These are phyloP conservation scores for Microsporum ferrugineum DNA, from an alignment of 2,329 filamentous ascomycete species.

Conservation along the genomic window DNA sequence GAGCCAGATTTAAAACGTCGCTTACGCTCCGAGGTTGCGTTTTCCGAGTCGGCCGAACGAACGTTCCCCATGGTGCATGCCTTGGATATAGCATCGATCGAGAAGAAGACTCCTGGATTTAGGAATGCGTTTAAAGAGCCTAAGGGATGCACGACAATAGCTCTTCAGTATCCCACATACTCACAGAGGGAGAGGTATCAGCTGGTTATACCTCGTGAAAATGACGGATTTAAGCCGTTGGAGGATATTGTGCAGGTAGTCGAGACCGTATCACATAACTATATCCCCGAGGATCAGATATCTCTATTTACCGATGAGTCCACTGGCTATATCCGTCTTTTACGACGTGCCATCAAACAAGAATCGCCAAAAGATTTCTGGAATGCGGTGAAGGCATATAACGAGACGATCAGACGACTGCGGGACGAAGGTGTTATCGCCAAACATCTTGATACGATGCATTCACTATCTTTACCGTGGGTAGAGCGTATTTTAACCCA, in stretches of 20 bases:
- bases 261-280: constrained; percentile 59
- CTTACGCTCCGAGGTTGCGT: constrained; percentile 36
- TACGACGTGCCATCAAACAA: constrained; percentile 62
- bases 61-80: constrained; percentile 39
- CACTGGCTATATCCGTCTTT: constrained; percentile 61
- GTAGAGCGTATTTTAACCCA: constrained; percentile 75
- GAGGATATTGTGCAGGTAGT: constrained; percentile 62
- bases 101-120: constrained; percentile 38
- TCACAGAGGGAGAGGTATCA: constrained; percentile 62
- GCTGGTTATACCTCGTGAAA: constrained; percentile 66
- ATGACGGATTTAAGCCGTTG: constrained; percentile 56
- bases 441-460: constrained; percentile 57
- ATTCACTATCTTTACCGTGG: constrained; percentile 58
- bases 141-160: constrained; percentile 41
- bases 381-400: constrained; percentile 64
- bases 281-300: constrained; percentile 60
- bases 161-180: constrained; percentile 74
- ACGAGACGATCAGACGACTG: constrained; percentile 54
- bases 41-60: constrained; percentile 30
- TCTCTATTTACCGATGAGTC: constrained; percentile 59
- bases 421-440: constrained; percentile 60
- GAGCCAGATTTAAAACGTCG: constrained; percentile 35
- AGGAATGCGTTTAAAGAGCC: constrained; percentile 39
- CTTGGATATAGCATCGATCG: constrained; percentile 34
- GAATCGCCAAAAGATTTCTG: constrained; percentile 62